Evolutionary conservation across 306 rosid species (phyloP), one percentile per base, ranked within the genome.

Genomic region (Casuarina equisetifolia): DNA sequence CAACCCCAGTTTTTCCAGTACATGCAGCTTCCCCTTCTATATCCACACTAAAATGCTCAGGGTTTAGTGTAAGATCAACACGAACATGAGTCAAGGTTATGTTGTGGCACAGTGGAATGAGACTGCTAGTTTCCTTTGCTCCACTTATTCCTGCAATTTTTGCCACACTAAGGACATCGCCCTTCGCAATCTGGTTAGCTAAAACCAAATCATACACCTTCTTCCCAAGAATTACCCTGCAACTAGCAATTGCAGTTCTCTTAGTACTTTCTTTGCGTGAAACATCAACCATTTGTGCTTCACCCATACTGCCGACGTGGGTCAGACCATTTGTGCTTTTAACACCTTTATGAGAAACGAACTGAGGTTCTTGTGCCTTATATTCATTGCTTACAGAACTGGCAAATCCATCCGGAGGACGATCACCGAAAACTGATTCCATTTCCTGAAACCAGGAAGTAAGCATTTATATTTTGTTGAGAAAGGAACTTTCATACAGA

Each of bases 211-310:
- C 91, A 76, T 89, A 94, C 83, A 92, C 97, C 69, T 84, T 90
- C 92, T 90, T 87, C 51, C 97, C 98, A 66, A 94, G 97, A 79
- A 85, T 79, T 57, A 94, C 97, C 84, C 89, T 92, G 85, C 98
- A 88, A 76, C 86, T 75, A 53, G 97, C 92, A 25, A 72, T 71
- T 64, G 98, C 98, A 35, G 71, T 85, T 85, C 98, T 88, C 79
- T 89, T 84, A 11, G 74, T 90, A 66, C 84, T 87, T 80, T 86
- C 87, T 90, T 92, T 94, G 19, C 84, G 81, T 67, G 97, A 92
- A 84, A 94, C 92, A 57, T 94, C 98, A 39, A 94, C 98, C 98
- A 94, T 92, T 76, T 92, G 95, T 36, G 97, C 97, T 85, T 86
- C 87, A 82, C 98, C 98, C 16, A 81, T 79, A 75, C 82, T 70